phyloP scores from a whole-genome alignment of 1,284 basidiomycete genomes.

The Pyrrhoderma noxium region DNA sequence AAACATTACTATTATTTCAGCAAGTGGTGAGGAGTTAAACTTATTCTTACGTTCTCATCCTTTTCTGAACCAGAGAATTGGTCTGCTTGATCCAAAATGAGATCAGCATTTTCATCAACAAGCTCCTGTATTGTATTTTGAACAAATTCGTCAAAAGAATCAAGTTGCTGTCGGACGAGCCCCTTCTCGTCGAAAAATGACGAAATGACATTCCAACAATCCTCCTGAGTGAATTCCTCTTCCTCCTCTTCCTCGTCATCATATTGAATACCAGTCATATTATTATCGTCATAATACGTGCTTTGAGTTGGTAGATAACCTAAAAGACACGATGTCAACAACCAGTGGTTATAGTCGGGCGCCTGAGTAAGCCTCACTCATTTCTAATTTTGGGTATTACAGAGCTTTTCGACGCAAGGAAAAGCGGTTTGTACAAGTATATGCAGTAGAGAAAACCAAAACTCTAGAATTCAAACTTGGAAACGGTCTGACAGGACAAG shows the following conservation, averaged over 20 bases:
- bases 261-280: conserved; percentile 44
- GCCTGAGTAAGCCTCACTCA: conserved; percentile 6
- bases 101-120: conserved; percentile 90
- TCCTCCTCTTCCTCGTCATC: conserved; percentile 37
- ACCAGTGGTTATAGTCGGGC: background rate
- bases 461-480: background rate
- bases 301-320: conserved; percentile 11
- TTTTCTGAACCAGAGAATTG: conserved; percentile 86
- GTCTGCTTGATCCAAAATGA: conserved; percentile 93
- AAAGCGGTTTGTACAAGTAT: no score
- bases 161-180: conserved; percentile 95
- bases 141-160: conserved; percentile 99
- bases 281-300: conserved; percentile 3
- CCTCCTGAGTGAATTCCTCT: conserved; percentile 85
- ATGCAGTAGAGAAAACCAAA: no score
- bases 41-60: conserved; percentile 48
- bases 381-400: background rate
- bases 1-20: conserved; percentile 4
- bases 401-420: no score
- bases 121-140: conserved; percentile 99
- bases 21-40: background rate
- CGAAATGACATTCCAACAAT: conserved; percentile 93
- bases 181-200: conserved; percentile 97
- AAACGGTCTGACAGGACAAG: background rate
- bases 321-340: conserved; percentile 5